These are phyloP conservation scores for Sporothrix variecibatus DNA, from an alignment of 2,329 filamentous ascomycete species.

Conservation along the genomic window DNA sequence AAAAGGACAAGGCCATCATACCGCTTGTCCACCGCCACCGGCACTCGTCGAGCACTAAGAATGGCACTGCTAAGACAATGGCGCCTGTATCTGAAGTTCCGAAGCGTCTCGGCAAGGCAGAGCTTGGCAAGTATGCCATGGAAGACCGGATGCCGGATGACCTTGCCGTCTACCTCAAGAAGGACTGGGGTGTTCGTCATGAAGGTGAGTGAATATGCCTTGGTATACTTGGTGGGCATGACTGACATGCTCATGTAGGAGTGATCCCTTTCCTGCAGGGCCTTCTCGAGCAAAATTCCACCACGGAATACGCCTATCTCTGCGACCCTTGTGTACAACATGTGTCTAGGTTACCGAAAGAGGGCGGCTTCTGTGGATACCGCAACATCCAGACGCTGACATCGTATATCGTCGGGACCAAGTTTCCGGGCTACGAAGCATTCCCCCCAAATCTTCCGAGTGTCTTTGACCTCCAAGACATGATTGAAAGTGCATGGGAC, in stretches of 20 bases:
- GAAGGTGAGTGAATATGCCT: conserved; percentile 47
- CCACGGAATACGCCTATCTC: conserved; percentile 72
- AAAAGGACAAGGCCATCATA: neutral
- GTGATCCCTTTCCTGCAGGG: conserved; percentile 64
- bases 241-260: conserved; percentile 36
- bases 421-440: conserved; percentile 56
- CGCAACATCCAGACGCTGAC: conserved; percentile 91
- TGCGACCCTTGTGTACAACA: conserved; percentile 77
- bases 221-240: neutral
- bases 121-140: conserved; percentile 71
- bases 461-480: conserved; percentile 80
- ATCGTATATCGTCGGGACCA: conserved; percentile 70
- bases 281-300: conserved; percentile 64
- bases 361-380: conserved; percentile 92
- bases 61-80: neutral
- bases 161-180: conserved; percentile 64
- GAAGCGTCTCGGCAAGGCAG: conserved; percentile 50
- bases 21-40: neutral
- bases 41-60: neutral
- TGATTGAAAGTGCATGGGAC: conserved; percentile 88
- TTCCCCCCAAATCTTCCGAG: conserved; percentile 68
- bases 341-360: conserved; percentile 76
- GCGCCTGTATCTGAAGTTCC: neutral
- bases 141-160: conserved; percentile 74
- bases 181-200: conserved; percentile 57